Percentiles rank a stretch among this genome's conserved stretches.
Conservation (phyloP, 345 rosid species). For the Nasturtium officinale region DNA sequence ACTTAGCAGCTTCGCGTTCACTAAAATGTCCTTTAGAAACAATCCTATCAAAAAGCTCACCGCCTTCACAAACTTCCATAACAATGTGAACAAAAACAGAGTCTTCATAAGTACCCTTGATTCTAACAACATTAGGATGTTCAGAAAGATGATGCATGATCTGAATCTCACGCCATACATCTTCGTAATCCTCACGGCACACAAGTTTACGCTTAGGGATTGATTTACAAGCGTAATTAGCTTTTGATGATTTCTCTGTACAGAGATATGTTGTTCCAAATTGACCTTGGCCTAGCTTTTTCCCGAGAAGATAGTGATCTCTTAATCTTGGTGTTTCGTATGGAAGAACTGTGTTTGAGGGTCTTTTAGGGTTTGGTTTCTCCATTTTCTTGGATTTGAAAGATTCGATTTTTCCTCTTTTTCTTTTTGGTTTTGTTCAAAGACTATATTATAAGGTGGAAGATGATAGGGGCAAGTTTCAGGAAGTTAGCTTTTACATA, state of each 20-base stretch:
- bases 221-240: slow-evolving; percentile 81
- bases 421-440: neutral
- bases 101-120: slow-evolving; percentile 91
- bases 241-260: slow-evolving; percentile 59
- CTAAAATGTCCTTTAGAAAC: slow-evolving; percentile 92
- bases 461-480: neutral
- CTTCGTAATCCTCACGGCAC: slow-evolving; percentile 92
- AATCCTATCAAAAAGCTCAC: slow-evolving; percentile 94
- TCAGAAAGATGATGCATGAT: slow-evolving; percentile 97
- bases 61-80: slow-evolving; percentile 96
- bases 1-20: slow-evolving; percentile 83
- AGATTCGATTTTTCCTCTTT: slow-evolving; percentile 1
- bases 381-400: slow-evolving; percentile 25
- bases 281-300: slow-evolving; percentile 94
- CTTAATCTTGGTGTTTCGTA: slow-evolving; percentile 78
- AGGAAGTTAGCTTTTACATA: no score
- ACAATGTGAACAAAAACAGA: slow-evolving; percentile 89
- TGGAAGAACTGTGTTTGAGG: slow-evolving; percentile 67
- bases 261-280: slow-evolving; percentile 89
- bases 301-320: slow-evolving; percentile 78
- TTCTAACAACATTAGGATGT: slow-evolving; percentile 77
- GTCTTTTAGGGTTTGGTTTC: slow-evolving; percentile 36
- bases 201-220: slow-evolving; percentile 89
- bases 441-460: neutral
- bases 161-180: slow-evolving; percentile 97